These are phyloP conservation scores for Arthrobotrys musiformis DNA, from an alignment of 2,329 filamentous ascomycete species.

Conservation along the genomic window DNA sequence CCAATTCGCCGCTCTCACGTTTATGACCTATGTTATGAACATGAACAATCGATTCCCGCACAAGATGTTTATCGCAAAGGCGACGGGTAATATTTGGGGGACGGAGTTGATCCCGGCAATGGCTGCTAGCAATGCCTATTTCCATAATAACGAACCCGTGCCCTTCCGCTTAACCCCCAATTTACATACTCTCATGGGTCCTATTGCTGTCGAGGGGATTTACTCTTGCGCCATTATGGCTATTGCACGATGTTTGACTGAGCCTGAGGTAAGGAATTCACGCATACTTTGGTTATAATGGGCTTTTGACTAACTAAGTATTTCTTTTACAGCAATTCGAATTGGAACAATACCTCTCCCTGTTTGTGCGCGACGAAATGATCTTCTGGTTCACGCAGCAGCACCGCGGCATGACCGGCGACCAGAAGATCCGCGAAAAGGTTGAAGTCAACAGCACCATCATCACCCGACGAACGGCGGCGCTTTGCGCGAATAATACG, in stretches of 20 bases:
- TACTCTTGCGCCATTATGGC: constrained; percentile 96
- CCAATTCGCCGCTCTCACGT: constrained; percentile 91
- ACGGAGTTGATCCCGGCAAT: constrained; percentile 93
- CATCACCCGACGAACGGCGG: constrained; percentile 89
- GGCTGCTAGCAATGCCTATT: constrained; percentile 83
- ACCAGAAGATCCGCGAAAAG: constrained; percentile 78
- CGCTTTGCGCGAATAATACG: constrained; percentile 79
- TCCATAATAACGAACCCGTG: constrained; percentile 94
- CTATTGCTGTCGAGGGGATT: constrained; percentile 93
- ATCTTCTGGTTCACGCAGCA: constrained; percentile 92
- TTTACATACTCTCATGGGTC: constrained; percentile 94
- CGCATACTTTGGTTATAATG: not conserved
- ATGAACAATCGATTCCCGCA: constrained; percentile 96
- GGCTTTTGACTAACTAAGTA: constrained; percentile 15
- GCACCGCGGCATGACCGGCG: constrained; percentile 70
- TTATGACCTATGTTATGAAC: constrained; percentile 98
- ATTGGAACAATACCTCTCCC: constrained; percentile 90
- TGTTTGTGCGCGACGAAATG: constrained; percentile 98
- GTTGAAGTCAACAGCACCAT: constrained; percentile 88
- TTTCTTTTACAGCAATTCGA: constrained; percentile 68
- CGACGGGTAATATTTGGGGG: constrained; percentile 93
- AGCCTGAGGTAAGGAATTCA: constrained; percentile 71
- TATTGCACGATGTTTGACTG: constrained; percentile 90
- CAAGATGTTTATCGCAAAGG: constrained; percentile 90
- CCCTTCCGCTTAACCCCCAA: constrained; percentile 98